Evolutionary conservation across 768 basidiomycete genomes (phyloP), one percentile per base, ranked within the genome.

Genomic region (Dentipellis fragilis): DNA sequence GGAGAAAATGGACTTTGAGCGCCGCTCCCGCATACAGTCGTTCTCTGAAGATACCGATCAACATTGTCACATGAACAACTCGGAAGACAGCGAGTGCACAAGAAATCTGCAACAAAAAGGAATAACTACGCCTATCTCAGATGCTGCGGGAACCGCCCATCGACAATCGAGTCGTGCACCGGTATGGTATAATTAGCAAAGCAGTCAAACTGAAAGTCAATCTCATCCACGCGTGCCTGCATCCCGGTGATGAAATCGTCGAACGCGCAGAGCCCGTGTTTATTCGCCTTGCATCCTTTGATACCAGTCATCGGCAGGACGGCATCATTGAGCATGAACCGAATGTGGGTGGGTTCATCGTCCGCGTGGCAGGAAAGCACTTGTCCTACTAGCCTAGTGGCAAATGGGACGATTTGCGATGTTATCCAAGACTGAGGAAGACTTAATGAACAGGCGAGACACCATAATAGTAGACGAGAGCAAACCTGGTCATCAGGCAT

Each of bases 251-350:
- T 67, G 58, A 75, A 79, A 17, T 69, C 64, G n/a, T 62, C 68
- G 3, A 78, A 52, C 0, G 62, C 55, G 59, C 78, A 80, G 40
- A 75, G 58, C 1, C 78, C 77, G 21, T 77, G 67, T 36, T 68
- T 65, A 62, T 76, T 66, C n/a, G 66, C 61, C 12, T 50, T 38
- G 65, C 79, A 80, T 8, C 74, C 75, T 0, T 65, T 57, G 50
- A 79, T 65, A 11, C 73, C 70, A 1, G 73, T 74, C 12, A 79
- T 65, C 9, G 78, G 78, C 1, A 78, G 65, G 2, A 74, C 69
- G 1, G 68, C 78, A 59, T 80, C 79, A 62, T 80, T 80, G 21
- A 78, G 66, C 48, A 78, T 68, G 64, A 74, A 71, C 14, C 77
- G 67, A 55, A 78, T 72, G 53, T 71, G 63, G 10, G 68, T 65